phyloP scores from a whole-genome alignment of 768 basidiomycete species.

The Termitomyces sp. region DNA sequence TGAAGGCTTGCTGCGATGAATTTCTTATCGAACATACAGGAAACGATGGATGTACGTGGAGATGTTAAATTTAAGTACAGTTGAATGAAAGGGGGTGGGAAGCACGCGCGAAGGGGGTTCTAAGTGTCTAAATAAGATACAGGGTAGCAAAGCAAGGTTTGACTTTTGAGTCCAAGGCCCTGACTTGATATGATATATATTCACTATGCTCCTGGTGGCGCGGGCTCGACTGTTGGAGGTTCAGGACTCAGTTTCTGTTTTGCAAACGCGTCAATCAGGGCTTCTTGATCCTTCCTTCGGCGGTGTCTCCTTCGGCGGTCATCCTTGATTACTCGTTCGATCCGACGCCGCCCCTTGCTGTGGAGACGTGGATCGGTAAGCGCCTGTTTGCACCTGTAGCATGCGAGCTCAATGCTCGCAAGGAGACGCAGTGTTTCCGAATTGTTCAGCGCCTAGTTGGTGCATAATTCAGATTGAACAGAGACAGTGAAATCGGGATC shows the following conservation, averaged over 20 bases:
- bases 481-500: not conserved
- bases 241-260: slow-evolving; percentile 40
- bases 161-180: not conserved
- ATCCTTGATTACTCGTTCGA: slow-evolving; percentile 81
- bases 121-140: slow-evolving; percentile 15
- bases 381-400: slow-evolving; percentile 69
- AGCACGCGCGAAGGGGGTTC: slow-evolving; percentile 6
- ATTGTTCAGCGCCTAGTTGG: slow-evolving; percentile 66
- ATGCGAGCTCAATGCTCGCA: slow-evolving; percentile 81
- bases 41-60: not conserved
- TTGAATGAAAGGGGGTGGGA: slow-evolving; percentile 1
- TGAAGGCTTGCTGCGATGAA: not conserved
- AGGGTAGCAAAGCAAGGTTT: not conserved
- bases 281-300: slow-evolving; percentile 78
- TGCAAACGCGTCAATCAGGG: slow-evolving; percentile 77
- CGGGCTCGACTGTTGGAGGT: slow-evolving; percentile 17
- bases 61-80: slow-evolving; percentile 1
- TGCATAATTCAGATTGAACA: slow-evolving; percentile 1
- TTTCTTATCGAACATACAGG: not conserved
- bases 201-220: slow-evolving; percentile 18
- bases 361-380: slow-evolving; percentile 64
- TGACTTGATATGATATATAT: not conserved
- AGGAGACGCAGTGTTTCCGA: slow-evolving; percentile 78
- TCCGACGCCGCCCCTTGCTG: slow-evolving; percentile 58
- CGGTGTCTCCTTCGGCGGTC: slow-evolving; percentile 77